These are phyloP conservation scores for Amanita phalloides DNA, from an alignment of 768 basidiomycete genomes.

Conservation along the genomic window DNA sequence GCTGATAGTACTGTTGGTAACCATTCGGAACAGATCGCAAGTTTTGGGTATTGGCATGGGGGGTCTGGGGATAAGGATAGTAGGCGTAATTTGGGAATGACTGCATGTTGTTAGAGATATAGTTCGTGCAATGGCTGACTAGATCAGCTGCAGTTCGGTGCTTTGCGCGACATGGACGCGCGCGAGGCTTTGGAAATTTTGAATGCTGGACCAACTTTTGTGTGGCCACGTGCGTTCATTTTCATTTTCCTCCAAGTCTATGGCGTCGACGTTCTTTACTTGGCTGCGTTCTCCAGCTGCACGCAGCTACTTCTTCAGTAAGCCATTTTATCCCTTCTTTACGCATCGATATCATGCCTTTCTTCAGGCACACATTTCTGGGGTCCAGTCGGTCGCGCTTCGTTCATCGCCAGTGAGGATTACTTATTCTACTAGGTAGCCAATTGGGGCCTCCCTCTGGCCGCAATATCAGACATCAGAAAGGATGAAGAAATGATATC, in stretches of 20 bases:
- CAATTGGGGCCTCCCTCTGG: slow-evolving; percentile 96
- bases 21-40: slow-evolving; percentile 20
- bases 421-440: slow-evolving; percentile 52
- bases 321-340: slow-evolving; percentile 19
- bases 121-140: neutral
- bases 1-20: slow-evolving; percentile 24
- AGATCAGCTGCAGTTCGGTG: neutral
- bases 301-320: slow-evolving; percentile 92
- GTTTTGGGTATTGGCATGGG: slow-evolving; percentile 20
- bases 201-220: no score
- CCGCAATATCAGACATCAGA: slow-evolving; percentile 80
- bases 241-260: slow-evolving; percentile 20
- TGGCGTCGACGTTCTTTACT: slow-evolving; percentile 78
- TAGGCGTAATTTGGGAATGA: slow-evolving; percentile 30
- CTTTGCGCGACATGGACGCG: neutral
- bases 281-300: slow-evolving; percentile 92
- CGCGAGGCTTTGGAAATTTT: neutral
- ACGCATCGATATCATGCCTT: slow-evolving; percentile 7
- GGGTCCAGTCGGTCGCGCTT: slow-evolving; percentile 70
- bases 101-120: slow-evolving; percentile 22
- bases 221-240: neutral
- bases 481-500: slow-evolving; percentile 98
- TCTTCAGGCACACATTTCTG: slow-evolving; percentile 88
- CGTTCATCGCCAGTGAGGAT: neutral
- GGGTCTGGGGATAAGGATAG: slow-evolving; percentile 32